These are phyloP conservation scores for Xerocomellus intermedius DNA, from an alignment of 768 basidiomycete species.

Conservation along the genomic window DNA sequence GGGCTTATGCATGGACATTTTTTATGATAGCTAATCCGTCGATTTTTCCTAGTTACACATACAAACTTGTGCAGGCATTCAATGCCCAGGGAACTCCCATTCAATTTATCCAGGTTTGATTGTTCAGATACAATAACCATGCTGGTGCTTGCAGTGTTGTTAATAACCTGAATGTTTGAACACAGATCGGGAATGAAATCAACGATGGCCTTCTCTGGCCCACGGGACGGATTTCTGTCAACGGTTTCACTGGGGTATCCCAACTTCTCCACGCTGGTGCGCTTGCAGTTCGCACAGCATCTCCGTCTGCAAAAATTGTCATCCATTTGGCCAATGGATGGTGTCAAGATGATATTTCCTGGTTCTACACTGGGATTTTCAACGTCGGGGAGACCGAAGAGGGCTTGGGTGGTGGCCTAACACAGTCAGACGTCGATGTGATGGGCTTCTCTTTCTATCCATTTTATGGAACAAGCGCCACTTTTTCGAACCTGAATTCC, in stretches of 20 bases:
- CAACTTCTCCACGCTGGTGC: conserved; percentile 38
- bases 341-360: background rate
- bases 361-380: conserved; percentile 8
- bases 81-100: conserved; percentile 8
- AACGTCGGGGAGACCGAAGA: background rate
- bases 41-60: conserved; percentile 3
- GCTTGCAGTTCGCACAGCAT: conserved; percentile 7
- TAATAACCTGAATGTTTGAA: background rate
- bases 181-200: conserved; percentile 14
- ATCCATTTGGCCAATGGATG: conserved; percentile 14
- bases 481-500: conserved; percentile 6
- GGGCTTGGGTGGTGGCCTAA: conserved; percentile 3
- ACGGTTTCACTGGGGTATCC: conserved; percentile 4
- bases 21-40: background rate
- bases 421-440: conserved; percentile 7
- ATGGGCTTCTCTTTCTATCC: conserved; percentile 12
- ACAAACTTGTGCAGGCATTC: conserved; percentile 4
- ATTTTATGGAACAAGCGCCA: conserved; percentile 5
- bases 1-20: no score
- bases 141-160: background rate
- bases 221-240: conserved; percentile 1
- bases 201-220: conserved; percentile 12
- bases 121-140: background rate
- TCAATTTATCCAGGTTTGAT: conserved; percentile 11
- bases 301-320: conserved; percentile 1